A percentile compares a stretch with the other conserved stretches of the same genome.
Conservation (phyloP, 2,329 filamentous ascomycete genomes). For the Pseudogymnoascus verrucosus region DNA sequence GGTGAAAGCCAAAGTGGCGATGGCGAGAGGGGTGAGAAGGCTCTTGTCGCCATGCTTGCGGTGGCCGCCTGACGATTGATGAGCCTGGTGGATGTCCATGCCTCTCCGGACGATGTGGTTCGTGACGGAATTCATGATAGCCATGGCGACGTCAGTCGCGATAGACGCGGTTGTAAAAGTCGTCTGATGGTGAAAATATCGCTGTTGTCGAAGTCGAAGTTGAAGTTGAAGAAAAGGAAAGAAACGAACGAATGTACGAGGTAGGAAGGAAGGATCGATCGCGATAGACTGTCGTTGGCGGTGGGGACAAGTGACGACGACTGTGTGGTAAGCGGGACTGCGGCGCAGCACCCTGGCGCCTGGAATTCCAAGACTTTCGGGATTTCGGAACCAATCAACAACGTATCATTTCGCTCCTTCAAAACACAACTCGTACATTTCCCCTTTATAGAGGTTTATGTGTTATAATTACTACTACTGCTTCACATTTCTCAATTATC, state of each 20-base stretch:
- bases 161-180: not conserved
- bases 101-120: slow-evolving; percentile 13
- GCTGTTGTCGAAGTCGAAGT: not conserved
- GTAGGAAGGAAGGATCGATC: not conserved
- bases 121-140: slow-evolving; percentile 12
- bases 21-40: not conserved
- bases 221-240: not conserved
- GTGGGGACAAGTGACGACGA: not conserved
- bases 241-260: not conserved
- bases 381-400: slow-evolving; percentile 2
- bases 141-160: slow-evolving; percentile 2
- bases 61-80: not conserved
- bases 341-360: not conserved
- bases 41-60: not conserved
- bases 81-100: slow-evolving; percentile 5
- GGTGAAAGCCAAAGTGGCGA: not conserved
- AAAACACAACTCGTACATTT: slow-evolving; percentile 4
- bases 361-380: not conserved
- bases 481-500: not conserved
- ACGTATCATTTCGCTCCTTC: not conserved
- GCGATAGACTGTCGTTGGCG: not conserved
- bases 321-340: slow-evolving; percentile 3
- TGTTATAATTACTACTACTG: not conserved
- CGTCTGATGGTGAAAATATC: not conserved
- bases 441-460: not conserved